Evolutionary conservation across 805 yeast species (phyloP).

Genomic region (Sporopachydermia quercuum): DNA sequence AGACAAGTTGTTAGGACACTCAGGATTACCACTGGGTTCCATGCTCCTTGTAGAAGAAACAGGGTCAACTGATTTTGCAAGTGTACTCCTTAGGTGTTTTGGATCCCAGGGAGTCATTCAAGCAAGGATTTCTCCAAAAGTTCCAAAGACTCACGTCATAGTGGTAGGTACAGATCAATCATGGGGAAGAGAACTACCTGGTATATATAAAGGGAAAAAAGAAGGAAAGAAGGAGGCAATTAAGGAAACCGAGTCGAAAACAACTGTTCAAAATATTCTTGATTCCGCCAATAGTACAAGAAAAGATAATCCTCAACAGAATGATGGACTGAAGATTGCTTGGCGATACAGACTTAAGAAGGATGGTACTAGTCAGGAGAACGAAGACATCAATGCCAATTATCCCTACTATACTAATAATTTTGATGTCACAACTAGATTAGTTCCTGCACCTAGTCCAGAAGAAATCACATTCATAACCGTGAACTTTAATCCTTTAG

Average conservation of each 20-base stretch:
- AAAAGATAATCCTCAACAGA: slow-evolving; percentile 9
- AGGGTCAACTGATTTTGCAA: slow-evolving; percentile 78
- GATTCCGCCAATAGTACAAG: slow-evolving; percentile 16
- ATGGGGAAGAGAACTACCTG: slow-evolving; percentile 67
- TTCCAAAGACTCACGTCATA: slow-evolving; percentile 40
- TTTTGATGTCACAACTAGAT: slow-evolving; percentile 63
- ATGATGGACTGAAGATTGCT: slow-evolving; percentile 62
- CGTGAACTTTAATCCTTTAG: slow-evolving; percentile 14
- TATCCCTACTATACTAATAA: slow-evolving; percentile 43
- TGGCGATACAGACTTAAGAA: slow-evolving; percentile 72
- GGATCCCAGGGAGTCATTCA: slow-evolving; percentile 68
- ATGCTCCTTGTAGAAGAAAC: slow-evolving; percentile 64
- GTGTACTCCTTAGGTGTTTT: slow-evolving; percentile 52
- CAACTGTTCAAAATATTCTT: slow-evolving; percentile 54
- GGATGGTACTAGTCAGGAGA: slow-evolving; percentile 14
- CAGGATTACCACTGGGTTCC: slow-evolving; percentile 72
- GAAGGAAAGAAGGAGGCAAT: slow-evolving; percentile 46
- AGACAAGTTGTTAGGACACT: slow-evolving; percentile 63
- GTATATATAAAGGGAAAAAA: slow-evolving; percentile 46
- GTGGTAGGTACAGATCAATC: slow-evolving; percentile 41
- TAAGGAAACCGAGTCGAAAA: slow-evolving; percentile 39
- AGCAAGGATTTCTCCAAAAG: slow-evolving; percentile 19
- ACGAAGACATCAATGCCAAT: slow-evolving; percentile 12
- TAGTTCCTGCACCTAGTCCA: slow-evolving; percentile 50
- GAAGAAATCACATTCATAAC: slow-evolving; percentile 47